Conservation (phyloP, 306 rosid genomes). For the Quercus variabilis region DNA sequence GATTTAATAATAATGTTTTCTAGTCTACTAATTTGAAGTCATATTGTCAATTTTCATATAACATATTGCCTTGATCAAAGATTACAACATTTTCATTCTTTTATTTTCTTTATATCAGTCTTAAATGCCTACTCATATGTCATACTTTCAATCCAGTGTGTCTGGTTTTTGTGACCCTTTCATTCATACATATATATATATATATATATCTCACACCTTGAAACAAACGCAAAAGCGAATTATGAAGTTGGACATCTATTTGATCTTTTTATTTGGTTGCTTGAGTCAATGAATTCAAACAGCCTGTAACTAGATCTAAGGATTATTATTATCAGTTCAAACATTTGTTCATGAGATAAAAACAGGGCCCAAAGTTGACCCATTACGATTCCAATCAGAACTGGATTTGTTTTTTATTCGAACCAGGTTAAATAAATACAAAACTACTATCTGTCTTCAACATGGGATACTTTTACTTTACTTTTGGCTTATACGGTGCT, state of each 20-base stretch:
- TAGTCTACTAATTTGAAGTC: not conserved
- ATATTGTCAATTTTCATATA: not conserved
- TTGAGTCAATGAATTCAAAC: not conserved
- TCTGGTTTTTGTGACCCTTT: not conserved
- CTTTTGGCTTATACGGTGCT: not conserved
- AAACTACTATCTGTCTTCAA: not conserved
- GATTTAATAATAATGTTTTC: not conserved
- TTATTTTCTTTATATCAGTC: not conserved
- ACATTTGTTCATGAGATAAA: not conserved
- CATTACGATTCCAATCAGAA: not conserved
- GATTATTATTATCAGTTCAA: not conserved
- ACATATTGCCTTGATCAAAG: not conserved
- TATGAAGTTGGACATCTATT: not conserved
- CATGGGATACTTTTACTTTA: not conserved
- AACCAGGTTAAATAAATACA: not conserved
- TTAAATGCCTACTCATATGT: not conserved
- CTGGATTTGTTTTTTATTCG: not conserved
- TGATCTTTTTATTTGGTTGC: not conserved
- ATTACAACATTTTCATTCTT: not conserved
- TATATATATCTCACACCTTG: not conserved
- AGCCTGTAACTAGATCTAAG: not conserved
- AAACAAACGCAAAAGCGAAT: not conserved
- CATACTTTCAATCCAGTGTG: not conserved
- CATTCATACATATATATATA: too few species aligned
- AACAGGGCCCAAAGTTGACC: not conserved